Base-by-base conservation (phyloP, 371 early-diverging fungal species). In the Mucor sp. region DNA sequence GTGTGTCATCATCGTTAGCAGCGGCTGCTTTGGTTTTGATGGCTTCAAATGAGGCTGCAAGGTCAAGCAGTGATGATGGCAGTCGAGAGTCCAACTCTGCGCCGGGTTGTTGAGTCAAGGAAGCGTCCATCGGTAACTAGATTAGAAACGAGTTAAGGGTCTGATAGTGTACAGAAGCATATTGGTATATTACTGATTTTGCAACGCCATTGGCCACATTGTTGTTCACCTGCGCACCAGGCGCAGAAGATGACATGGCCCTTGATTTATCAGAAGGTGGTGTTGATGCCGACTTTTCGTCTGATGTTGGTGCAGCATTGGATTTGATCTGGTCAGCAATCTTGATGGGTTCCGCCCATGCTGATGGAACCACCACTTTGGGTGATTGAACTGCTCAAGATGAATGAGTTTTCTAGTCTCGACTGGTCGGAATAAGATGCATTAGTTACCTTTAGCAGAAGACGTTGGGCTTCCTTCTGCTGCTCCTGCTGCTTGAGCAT, bases 41-140 rank as follows among this genome's bases (percentile, higher is more conserved):
- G 0, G 89, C 84, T 67, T 94, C 93, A 73, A 93, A 93, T 17
- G 93, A 90, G 25, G 88, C 75, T 2, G 91, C 93, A 28, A 94
- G 78, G 69, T 94, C 94, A n/a, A 90, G 86, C 39, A 93, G 71
- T n/a, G 91, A 87, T 37, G 90, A 83, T 3, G 93, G 93, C 58
- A 93, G 69, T n/a, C 88, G 81, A 30, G 87, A 84, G 68, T 90
- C 91, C 80, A 27, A 92, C 27, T 80, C 70, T 69, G 72, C 30
- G 65, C 73, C 17, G 32, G 23, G 69, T 48, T 68, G 69, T 27
- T 68, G 76, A n/a, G 75, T 73, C 41, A 58, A 37, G 27, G 63
- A 27, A 28, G 47, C 17, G 21, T 68, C 68, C 21, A 57, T 25
- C 39, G 59, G 47, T 19, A 39, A 30, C 62, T 67, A 35, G 39